These are phyloP conservation scores for Mortierella sp. DNA, from an alignment of 371 early-diverging fungal species.

Conservation along the genomic window DNA sequence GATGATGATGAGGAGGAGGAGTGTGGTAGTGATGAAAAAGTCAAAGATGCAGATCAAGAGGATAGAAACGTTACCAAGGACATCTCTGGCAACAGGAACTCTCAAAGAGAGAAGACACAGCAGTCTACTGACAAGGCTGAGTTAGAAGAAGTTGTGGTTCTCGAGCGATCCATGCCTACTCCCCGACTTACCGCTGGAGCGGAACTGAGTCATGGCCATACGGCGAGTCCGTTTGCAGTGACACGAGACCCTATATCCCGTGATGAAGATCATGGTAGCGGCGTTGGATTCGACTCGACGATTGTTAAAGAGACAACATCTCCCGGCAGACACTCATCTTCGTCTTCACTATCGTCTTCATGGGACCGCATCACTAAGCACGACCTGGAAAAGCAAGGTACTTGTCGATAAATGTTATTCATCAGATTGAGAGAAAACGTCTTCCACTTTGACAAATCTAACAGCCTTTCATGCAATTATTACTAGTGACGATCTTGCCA, in stretches of 20 bases:
- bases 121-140: neutral
- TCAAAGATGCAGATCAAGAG: neutral
- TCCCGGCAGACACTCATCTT: constrained; percentile 5
- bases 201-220: neutral
- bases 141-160: constrained; percentile 6
- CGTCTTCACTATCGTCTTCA: constrained; percentile 48
- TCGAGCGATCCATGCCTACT: constrained; percentile 24
- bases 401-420: neutral
- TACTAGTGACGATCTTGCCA: constrained; percentile 35
- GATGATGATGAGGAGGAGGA: constrained; percentile 6
- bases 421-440: neutral
- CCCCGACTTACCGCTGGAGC: neutral
- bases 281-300: neutral
- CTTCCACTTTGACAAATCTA: neutral
- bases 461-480: neutral
- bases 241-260: neutral
- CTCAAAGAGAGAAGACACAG: neutral
- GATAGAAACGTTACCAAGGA: neutral
- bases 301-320: neutral
- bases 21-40: neutral
- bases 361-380: constrained; percentile 40
- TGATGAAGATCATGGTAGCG: neutral
- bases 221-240: neutral
- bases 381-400: constrained; percentile 51
- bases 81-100: neutral